Conservation (phyloP, 192 early-diverging fungal species). For the Phycomyces blakesleeanus region DNA sequence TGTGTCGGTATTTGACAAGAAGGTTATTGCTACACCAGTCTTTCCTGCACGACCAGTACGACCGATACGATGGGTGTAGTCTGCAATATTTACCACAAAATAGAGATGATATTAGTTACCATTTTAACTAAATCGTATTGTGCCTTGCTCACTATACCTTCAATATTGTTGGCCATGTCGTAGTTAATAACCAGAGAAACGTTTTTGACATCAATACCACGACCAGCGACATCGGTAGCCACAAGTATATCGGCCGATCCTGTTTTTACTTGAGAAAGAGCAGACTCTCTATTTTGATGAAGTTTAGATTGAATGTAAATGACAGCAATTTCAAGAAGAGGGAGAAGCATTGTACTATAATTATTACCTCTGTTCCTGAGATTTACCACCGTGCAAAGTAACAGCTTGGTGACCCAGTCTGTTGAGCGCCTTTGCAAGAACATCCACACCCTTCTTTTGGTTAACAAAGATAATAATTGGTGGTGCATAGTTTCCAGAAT, state of each 20-base stretch:
- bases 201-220: conserved; percentile 98
- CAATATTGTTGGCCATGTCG: conserved; percentile 98
- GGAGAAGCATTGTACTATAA: not conserved
- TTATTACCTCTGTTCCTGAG: conserved; percentile 80
- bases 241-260: conserved; percentile 86
- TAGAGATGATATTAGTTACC: not conserved
- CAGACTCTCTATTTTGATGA: conserved; percentile 57
- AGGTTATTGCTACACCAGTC: conserved; percentile 85
- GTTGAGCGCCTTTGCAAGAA: conserved; percentile 74
- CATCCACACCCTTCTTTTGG: conserved; percentile 90
- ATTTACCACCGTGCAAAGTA: conserved; percentile 93
- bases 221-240: conserved; percentile 97
- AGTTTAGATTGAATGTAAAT: not conserved
- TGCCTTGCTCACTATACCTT: conserved; percentile 52
- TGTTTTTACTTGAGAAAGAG: conserved; percentile 75
- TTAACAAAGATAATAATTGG: conserved; percentile 99
- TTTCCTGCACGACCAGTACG: conserved; percentile 97
- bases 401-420: conserved; percentile 68
- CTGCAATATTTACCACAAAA: conserved; percentile 35
- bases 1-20: conserved; percentile 75
- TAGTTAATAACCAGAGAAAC: conserved; percentile 96
- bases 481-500: conserved; percentile 60
- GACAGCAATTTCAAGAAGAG: not conserved
- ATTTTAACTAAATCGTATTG: not conserved
- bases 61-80: conserved; percentile 98